Percentiles rank a stretch among this genome's conserved stretches.
phyloP scores from a whole-genome alignment of 352 stramenopile genomes.

The Phytophthora rubi region DNA sequence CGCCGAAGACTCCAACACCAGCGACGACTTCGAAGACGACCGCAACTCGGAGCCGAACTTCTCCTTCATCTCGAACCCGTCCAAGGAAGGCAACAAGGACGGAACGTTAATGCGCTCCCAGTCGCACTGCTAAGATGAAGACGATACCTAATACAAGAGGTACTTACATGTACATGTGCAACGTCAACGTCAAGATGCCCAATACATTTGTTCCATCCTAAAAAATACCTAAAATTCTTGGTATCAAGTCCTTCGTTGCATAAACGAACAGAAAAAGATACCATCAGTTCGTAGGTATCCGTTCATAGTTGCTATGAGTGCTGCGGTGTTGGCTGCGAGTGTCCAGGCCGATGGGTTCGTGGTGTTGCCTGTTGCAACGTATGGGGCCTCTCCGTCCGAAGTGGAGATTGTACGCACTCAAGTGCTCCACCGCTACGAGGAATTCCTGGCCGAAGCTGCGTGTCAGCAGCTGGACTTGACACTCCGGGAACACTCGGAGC shows the following conservation, averaged over 20 bases:
- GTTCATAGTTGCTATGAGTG: constrained; percentile 17
- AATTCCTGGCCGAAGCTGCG: constrained; percentile 40
- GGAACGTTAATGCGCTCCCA: constrained; percentile 28
- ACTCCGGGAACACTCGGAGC: constrained; percentile 51
- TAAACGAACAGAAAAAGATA: neutral
- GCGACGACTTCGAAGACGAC: constrained; percentile 32
- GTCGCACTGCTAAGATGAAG: constrained; percentile 31
- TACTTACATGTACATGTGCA: neutral
- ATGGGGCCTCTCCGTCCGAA: constrained; percentile 13
- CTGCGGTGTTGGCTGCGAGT: constrained; percentile 17
- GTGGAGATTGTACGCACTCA: constrained; percentile 32
- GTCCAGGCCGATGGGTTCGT: constrained; percentile 65
- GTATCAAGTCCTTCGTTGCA: neutral
- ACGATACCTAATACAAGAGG: neutral
- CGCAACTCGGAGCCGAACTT: constrained; percentile 39
- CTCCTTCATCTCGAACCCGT: constrained; percentile 45
- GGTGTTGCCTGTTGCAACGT: constrained; percentile 33
- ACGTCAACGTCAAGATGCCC: constrained; percentile 6
- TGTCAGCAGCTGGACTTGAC: constrained; percentile 41
- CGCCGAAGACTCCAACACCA: constrained; percentile 18
- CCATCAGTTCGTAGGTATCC: too few relatives aligned
- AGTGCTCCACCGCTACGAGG: constrained; percentile 48
- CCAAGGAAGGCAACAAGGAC: constrained; percentile 18
- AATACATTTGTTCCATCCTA: constrained; percentile 10
- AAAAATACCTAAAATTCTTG: neutral